A percentile compares a stretch with the other conserved stretches of the same genome.
phyloP scores from a whole-genome alignment of 176 grass and related monocot species.

The Themeda triandra region DNA sequence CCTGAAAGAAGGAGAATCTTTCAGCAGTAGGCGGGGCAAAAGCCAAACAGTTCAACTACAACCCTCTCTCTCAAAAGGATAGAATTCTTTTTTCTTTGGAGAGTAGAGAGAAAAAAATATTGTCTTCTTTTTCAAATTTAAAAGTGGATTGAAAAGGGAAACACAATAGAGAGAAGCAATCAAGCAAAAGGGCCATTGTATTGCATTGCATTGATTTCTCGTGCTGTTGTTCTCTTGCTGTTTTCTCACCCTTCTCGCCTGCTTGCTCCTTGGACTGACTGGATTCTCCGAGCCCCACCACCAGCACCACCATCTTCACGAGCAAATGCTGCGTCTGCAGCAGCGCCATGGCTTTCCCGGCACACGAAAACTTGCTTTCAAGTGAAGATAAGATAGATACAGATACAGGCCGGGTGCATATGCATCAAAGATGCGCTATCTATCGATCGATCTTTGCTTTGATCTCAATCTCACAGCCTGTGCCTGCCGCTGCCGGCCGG shows the following conservation, averaged over 20 bases:
- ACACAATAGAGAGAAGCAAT: background rate
- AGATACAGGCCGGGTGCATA: background rate
- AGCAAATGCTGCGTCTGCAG: background rate
- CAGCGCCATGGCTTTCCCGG: background rate
- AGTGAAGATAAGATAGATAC: conserved; percentile 33
- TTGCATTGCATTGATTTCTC: background rate
- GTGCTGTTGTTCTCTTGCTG: conserved; percentile 29
- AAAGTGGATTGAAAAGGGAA: background rate
- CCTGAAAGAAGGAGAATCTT: conserved; percentile 87
- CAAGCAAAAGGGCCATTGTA: no score
- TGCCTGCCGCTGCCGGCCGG: background rate
- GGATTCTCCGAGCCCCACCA: conserved; percentile 53
- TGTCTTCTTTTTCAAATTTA: background rate
- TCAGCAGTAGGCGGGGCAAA: conserved; percentile 62
- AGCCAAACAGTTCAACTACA: conserved; percentile 68
- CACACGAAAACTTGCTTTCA: conserved; percentile 40
- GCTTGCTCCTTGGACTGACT: conserved; percentile 46
- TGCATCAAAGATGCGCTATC: background rate
- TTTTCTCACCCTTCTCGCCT: conserved; percentile 42
- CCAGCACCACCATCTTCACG: background rate
- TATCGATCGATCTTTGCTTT: background rate
- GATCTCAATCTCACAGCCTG: background rate
- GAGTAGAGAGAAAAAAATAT: background rate
- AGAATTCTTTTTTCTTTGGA: conserved; percentile 3
- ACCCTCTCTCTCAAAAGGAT: conserved; percentile 64